Percentiles rank a stretch among this genome's conserved stretches.
phyloP scores from a whole-genome alignment of 2,329 filamentous ascomycete species.

The Verticillium albo-atrum region DNA sequence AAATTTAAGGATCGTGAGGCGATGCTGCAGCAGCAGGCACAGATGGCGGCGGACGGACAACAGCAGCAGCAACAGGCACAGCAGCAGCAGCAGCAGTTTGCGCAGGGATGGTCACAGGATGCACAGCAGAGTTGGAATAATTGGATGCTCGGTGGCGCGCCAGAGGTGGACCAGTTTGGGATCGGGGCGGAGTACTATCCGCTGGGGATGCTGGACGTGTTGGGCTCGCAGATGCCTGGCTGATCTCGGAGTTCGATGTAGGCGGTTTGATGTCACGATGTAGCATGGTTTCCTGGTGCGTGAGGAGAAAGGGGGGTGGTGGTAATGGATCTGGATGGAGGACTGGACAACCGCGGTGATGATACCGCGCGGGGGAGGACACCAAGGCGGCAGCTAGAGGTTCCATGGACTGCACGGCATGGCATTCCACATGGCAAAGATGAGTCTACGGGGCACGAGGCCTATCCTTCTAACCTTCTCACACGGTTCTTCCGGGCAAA shows the following conservation, averaged over 20 bases:
- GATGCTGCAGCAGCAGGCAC: slow-evolving; percentile 4
- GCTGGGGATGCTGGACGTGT: slow-evolving; percentile 17
- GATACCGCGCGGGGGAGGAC: neutral
- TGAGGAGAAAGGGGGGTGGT: slow-evolving; percentile 18
- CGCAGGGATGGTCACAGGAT: slow-evolving; percentile 1
- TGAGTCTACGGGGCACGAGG: neutral
- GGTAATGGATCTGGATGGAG: too few species aligned
- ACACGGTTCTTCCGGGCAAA: neutral
- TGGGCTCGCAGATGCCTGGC: slow-evolving; percentile 22
- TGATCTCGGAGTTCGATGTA: slow-evolving; percentile 2
- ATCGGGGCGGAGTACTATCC: slow-evolving; percentile 15
- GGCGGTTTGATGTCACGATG: neutral
- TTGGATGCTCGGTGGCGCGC: slow-evolving; percentile 19
- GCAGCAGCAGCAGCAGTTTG: neutral
- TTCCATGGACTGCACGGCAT: neutral
- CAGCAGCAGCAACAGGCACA: neutral
- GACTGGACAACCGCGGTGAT: neutral
- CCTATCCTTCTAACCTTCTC: neutral
- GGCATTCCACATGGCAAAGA: neutral
- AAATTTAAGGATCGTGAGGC: slow-evolving; percentile 19
- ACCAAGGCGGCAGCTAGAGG: neutral
- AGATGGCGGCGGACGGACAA: neutral
- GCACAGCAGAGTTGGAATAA: slow-evolving; percentile 17
- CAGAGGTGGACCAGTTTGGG: slow-evolving; percentile 13
- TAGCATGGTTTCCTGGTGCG: neutral